Percentiles rank a stretch among this genome's conserved stretches.
These are phyloP conservation scores for Diaporthe nobilis DNA, from an alignment of 2,329 filamentous ascomycete genomes.

Conservation along the genomic window DNA sequence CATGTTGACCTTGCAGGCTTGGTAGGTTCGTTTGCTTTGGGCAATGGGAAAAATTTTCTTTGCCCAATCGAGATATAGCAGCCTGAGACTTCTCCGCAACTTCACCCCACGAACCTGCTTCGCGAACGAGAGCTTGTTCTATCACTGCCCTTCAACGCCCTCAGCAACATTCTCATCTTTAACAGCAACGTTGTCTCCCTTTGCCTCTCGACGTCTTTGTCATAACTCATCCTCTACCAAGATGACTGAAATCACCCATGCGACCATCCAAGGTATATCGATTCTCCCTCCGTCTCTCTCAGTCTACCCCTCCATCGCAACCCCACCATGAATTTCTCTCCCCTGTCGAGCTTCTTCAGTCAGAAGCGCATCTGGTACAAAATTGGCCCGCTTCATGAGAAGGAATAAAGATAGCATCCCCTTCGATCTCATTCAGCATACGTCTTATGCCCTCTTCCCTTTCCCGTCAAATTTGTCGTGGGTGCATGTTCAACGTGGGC, in stretches of 20 bases:
- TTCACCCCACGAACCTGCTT: slow-evolving; percentile 30
- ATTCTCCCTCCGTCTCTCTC: slow-evolving; percentile 46
- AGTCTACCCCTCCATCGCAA: slow-evolving; percentile 46
- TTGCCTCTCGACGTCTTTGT: neutral
- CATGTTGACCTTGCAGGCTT: neutral
- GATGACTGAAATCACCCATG: slow-evolving; percentile 70
- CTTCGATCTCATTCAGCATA: neutral
- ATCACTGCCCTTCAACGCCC: neutral
- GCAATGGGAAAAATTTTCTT: slow-evolving; percentile 37
- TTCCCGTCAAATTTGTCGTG: neutral
- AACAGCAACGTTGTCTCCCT: neutral
- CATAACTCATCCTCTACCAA: slow-evolving; percentile 37
- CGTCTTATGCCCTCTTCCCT: neutral
- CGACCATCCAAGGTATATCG: slow-evolving; percentile 69
- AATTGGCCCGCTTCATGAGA: neutral
- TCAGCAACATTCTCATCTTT: neutral
- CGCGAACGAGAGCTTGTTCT: slow-evolving; percentile 9
- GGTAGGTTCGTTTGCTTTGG: slow-evolving; percentile 27
- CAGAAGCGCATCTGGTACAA: neutral
- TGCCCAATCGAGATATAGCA: slow-evolving; percentile 31
- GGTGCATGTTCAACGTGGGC: neutral
- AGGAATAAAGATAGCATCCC: too few species aligned
- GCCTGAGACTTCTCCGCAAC: slow-evolving; percentile 33
- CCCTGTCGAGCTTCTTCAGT: neutral
- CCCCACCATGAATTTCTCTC: slow-evolving; percentile 29